Base-by-base conservation (phyloP, 176 grass and related monocot genomes). In the Eremochloa ophiuroides region DNA sequence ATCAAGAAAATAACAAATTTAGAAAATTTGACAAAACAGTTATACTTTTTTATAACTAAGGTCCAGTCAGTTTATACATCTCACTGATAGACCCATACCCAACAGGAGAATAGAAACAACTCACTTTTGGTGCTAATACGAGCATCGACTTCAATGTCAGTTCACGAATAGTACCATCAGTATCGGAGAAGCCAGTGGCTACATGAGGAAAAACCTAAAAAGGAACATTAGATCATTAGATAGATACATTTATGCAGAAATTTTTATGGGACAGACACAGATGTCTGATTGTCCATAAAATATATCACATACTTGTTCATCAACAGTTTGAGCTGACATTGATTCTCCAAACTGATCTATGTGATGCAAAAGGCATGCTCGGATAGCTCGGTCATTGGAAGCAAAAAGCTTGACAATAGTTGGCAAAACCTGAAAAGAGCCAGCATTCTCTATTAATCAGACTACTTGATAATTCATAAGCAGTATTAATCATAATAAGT, bases 281-380 rank as follows among this genome's bases (percentile, higher is more conserved):
- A 38, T 7, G 20, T 23, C 1, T 14, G 12, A 6, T 44, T 61
- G 14, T 30, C 38, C 42, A 79, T 44, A 48, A 68, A 77, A 74
- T 5, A 85, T 23, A 91, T 53, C 43, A 62, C 86, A 81, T 85
- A 99, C 96, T 90, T 99, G 96, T 60, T 99, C 93, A 89, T 99
- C 96, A 81, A 93, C 96, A 87, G 90, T 99, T 83, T 99, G 96
- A 82, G 86, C 67, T 71, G 88, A 76, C 78, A 99, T 82, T 66
- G 91, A 95, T 61, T 99, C 97, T 38, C 97, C 97, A 92, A 93
- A 99, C 82, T 99, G 97, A 80, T 99, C 97, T 92, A 96, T 82
- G 65, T 99, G 93, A 80, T 96, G 97, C 85, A 99, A 81, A 78
- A 99, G 97, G 78, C 88, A 89, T 90, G 91, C 97, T 90, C 97